These are phyloP conservation scores for Colletotrichum kahawae DNA, from an alignment of 2,329 filamentous ascomycete species.

Conservation along the genomic window DNA sequence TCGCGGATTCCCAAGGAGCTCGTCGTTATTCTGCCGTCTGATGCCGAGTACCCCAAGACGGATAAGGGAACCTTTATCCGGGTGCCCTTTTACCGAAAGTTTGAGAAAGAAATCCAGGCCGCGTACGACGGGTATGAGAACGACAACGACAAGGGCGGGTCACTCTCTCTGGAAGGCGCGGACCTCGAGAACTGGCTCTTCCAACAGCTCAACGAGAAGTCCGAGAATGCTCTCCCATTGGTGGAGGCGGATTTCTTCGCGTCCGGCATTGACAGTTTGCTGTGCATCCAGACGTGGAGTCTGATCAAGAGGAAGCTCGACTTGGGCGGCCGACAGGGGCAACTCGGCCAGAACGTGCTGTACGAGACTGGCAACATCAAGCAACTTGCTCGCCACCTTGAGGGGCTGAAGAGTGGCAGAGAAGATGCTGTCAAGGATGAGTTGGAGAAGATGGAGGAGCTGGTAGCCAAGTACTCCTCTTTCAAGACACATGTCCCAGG, in stretches of 20 bases:
- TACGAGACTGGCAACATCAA: constrained; percentile 44
- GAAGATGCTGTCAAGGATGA: constrained; percentile 19
- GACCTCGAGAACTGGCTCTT: constrained; percentile 29
- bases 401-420: neutral
- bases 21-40: constrained; percentile 35
- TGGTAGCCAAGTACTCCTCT: constrained; percentile 41
- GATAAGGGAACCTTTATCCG: constrained; percentile 54
- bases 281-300: constrained; percentile 46
- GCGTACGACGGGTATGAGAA: neutral
- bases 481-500: constrained; percentile 32
- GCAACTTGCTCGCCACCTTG: constrained; percentile 36
- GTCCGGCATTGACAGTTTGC: constrained; percentile 48
- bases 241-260: constrained; percentile 42
- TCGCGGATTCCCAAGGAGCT: constrained; percentile 47
- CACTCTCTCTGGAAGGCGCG: constrained; percentile 17
- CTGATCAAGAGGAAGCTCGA: constrained; percentile 42
- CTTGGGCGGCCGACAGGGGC: constrained; percentile 28
- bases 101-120: constrained; percentile 34
- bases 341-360: constrained; percentile 38
- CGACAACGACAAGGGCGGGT: constrained; percentile 23
- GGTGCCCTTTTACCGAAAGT: constrained; percentile 39
- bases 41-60: constrained; percentile 41
- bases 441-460: constrained; percentile 32
- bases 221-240: neutral
- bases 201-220: neutral